Conservation (phyloP, 1,284 basidiomycete genomes). For the Trichosporon faecale region DNA sequence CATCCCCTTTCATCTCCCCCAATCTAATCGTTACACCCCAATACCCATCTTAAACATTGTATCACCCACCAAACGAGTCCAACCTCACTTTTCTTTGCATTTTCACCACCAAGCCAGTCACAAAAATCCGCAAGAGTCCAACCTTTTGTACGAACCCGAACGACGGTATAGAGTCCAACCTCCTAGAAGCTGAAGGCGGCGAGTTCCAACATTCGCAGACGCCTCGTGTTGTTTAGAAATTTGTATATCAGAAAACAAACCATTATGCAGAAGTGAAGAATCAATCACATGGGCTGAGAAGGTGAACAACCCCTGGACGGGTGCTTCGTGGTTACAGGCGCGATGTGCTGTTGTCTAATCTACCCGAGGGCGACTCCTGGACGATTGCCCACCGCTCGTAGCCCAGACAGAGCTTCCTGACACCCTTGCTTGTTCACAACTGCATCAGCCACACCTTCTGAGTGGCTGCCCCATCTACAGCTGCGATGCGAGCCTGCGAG, state of each 20-base stretch:
- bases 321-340: too few relatives aligned
- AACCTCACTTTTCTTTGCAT: neutral
- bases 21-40: neutral
- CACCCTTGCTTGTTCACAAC: too few relatives aligned
- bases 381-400: too few relatives aligned
- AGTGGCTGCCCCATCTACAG: too few relatives aligned
- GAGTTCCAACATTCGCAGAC: slow-evolving; percentile 7
- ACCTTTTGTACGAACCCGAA: neutral
- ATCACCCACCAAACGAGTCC: neutral
- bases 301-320: too few relatives aligned
- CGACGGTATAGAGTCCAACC: slow-evolving; percentile 1
- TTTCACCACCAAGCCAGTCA: neutral
- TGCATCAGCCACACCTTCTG: too few relatives aligned
- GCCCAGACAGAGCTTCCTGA: too few relatives aligned
- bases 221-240: slow-evolving; percentile 2
- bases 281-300: too few relatives aligned
- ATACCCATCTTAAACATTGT: neutral
- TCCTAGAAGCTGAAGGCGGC: neutral
- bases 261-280: slow-evolving; percentile 1
- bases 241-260: neutral
- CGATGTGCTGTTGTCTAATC: too few relatives aligned
- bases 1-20: neutral
- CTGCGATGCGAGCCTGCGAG: too few relatives aligned
- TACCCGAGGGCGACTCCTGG: too few relatives aligned
- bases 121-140: neutral